These are phyloP conservation scores for Rhizopogon rudus DNA, from an alignment of 768 basidiomycete species.

Conservation along the genomic window DNA sequence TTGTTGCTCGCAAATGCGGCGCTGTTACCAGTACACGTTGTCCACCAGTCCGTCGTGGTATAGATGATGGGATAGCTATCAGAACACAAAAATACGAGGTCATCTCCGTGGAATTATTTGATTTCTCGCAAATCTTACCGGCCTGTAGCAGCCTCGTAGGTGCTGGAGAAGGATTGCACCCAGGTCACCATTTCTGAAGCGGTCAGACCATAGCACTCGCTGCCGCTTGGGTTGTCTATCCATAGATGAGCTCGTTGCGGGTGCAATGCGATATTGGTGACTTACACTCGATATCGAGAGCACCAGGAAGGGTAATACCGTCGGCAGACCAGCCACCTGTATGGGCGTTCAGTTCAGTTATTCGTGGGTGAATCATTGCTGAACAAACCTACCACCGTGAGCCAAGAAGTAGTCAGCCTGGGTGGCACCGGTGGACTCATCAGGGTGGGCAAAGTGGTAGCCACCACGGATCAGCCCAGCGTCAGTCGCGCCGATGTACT, in stretches of 20 bases:
- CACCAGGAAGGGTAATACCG: constrained; percentile 59
- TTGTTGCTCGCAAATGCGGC: constrained; percentile 42
- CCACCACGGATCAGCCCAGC: constrained; percentile 53
- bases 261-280: neutral
- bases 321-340: constrained; percentile 50
- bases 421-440: constrained; percentile 44
- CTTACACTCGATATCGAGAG: constrained; percentile 59
- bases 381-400: constrained; percentile 38
- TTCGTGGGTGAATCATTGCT: neutral
- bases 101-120: neutral
- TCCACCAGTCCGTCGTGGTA: constrained; percentile 67
- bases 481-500: constrained; percentile 54
- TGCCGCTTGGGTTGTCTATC: constrained; percentile 47
- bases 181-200: constrained; percentile 56
- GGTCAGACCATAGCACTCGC: constrained; percentile 50
- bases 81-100: neutral
- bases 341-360: neutral
- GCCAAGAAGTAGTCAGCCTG: constrained; percentile 59
- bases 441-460: constrained; percentile 60
- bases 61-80: constrained; percentile 52
- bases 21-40: constrained; percentile 56
- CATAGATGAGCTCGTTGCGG: neutral
- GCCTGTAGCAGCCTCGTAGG: constrained; percentile 44
- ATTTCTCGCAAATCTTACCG: constrained; percentile 29
- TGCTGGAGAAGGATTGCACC: constrained; percentile 57